phyloP scores from a whole-genome alignment of 306 rosid species.

The Fagus crenata region DNA sequence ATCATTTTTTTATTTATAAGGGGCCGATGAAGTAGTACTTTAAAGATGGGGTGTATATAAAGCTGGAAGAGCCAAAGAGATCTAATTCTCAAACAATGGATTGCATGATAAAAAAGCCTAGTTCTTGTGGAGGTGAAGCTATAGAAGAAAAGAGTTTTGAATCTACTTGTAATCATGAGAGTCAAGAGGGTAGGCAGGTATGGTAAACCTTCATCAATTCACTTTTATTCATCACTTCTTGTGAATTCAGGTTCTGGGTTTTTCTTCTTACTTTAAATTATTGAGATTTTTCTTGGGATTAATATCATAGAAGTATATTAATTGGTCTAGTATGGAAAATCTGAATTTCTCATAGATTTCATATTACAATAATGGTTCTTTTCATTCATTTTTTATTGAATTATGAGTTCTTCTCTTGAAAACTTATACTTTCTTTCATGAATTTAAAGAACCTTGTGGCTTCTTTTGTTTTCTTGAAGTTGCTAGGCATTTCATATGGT shows the following conservation, averaged over 20 bases:
- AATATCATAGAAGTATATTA: neutral
- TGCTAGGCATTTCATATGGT: neutral
- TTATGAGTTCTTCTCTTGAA: neutral
- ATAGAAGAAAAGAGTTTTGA: slow-evolving; percentile 40
- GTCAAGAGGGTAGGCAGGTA: slow-evolving; percentile 31
- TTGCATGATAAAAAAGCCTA: slow-evolving; percentile 34
- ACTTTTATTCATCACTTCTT: neutral
- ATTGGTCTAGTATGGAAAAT: neutral
- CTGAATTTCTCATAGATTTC: slow-evolving; percentile 1
- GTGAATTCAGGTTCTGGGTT: slow-evolving; percentile 3
- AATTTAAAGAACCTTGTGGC: neutral
- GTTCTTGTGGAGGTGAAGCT: slow-evolving; percentile 14
- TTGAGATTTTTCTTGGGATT: neutral
- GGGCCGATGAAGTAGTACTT: slow-evolving; percentile 9
- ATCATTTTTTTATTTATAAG: slow-evolving; percentile 13
- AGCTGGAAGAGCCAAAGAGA: slow-evolving; percentile 18
- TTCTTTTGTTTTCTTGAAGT: neutral
- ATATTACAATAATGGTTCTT: slow-evolving; percentile 1
- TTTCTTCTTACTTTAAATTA: neutral
- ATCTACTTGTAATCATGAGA: slow-evolving; percentile 25
- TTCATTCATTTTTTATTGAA: neutral
- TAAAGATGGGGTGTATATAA: slow-evolving; percentile 1
- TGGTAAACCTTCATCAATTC: neutral
- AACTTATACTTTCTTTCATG: neutral
- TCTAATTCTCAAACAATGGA: slow-evolving; percentile 21